Evolutionary conservation across 495 filamentous ascomycete genomes (phyloP), one percentile per base, ranked within the genome.

Genomic region (Aspergillus incahuasiensis): DNA sequence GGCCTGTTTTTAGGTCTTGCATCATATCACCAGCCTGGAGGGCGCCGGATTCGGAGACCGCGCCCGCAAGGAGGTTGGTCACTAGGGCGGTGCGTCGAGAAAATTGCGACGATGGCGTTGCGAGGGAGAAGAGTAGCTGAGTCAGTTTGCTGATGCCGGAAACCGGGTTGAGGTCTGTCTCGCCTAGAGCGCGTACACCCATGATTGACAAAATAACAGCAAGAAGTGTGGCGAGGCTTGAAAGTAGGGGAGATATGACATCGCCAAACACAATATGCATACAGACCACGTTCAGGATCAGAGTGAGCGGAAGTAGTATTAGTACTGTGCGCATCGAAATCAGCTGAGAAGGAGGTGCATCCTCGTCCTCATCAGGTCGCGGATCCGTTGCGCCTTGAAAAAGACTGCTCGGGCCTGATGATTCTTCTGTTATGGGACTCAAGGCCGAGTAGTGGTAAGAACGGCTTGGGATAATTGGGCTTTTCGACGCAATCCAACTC

Each of bases 1-100:
- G 91, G 4, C 94, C 94, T 0, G 94, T 96, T 69, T 99, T 99
- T 30, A 99, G 81, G 66, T 99, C 94, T 63, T 99, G 94, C 88
- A 99, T 91, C 65, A 99, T 85, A 67, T 99, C 94, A 12, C 94
- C 94, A 3, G 94, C 95, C 74, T 99, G 95, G 30, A 96, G 76
- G 6, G 94, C 94, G 20, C 92, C 94, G 47, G 90, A 86, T 64
- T 90, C 85, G 35, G 84, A 83, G 28, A 97, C 88, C 0, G 92
- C 95, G n/a, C 94, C 94, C 0, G 91, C 94, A 9, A 99, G 81
- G 11, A 97, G 80, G 57, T 99, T 99, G 57, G 96, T 96, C 52
- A 92, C 77, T 4, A 98, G 82, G 15, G 90, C 88, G 25, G 75
- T 74, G 16, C 75, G 73, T 21, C 75, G 70, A 5, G 75, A 76